Evolutionary conservation across 495 filamentous ascomycete genomes (phyloP).

Genomic region (Zalerion maritima): DNA sequence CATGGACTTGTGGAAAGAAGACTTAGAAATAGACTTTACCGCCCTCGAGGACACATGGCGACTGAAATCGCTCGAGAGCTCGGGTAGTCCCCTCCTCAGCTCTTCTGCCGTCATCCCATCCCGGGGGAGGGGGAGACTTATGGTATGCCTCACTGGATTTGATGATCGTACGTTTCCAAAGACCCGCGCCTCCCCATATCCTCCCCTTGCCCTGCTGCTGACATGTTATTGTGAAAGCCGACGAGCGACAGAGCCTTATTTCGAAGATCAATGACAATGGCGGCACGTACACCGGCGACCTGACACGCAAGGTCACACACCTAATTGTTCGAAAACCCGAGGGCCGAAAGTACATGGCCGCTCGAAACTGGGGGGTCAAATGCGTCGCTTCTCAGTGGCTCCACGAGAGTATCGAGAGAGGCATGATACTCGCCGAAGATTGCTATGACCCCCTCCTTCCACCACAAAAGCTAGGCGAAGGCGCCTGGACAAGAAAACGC

Average conservation of each 20-base stretch:
- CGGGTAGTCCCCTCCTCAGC: conserved; percentile 17
- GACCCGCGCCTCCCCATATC: too few species aligned
- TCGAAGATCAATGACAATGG: conserved; percentile 51
- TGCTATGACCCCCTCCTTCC: conserved; percentile 64
- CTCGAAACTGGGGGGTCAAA: conserved; percentile 60
- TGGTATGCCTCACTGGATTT: conserved; percentile 83
- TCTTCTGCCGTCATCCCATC: conserved; percentile 7
- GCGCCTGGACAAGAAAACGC: conserved; percentile 57
- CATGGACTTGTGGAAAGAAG: conserved; percentile 65
- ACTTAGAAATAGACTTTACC: conserved; percentile 60
- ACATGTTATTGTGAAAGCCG: conserved; percentile 28
- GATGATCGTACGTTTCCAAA: conserved; percentile 51
- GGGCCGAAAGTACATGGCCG: conserved; percentile 80
- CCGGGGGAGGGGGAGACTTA: conserved; percentile 32
- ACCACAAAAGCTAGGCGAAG: conserved; percentile 52
- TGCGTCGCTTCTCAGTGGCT: conserved; percentile 78
- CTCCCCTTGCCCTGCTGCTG: too few species aligned
- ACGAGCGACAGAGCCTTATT: conserved; percentile 51
- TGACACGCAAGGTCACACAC: conserved; percentile 76
- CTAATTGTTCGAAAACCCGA: conserved; percentile 64
- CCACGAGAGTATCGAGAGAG: conserved; percentile 66
- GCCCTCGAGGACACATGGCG: conserved; percentile 35
- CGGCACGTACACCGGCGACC: conserved; percentile 68
- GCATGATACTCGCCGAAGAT: conserved; percentile 82
- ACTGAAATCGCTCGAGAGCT: conserved; percentile 28